Evolutionary conservation across 2,329 filamentous ascomycete genomes (phyloP).

Genomic region (Colletotrichum ledebouriae): DNA sequence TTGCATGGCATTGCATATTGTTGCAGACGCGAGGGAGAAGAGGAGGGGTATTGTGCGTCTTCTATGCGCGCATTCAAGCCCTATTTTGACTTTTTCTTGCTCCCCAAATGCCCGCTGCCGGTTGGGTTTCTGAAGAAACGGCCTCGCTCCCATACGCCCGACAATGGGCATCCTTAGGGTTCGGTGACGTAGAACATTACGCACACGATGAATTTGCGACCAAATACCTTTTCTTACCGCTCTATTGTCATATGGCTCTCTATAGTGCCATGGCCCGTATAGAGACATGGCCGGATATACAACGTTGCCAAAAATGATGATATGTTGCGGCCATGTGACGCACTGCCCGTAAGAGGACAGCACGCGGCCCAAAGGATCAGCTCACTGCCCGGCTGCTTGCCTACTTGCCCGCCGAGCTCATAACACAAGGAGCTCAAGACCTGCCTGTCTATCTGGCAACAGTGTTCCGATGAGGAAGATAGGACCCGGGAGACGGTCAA

Average conservation of each 20-base stretch:
- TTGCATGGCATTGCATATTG: conserved; percentile 41
- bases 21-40: conserved; percentile 39
- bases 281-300: conserved; percentile 19
- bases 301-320: conserved; percentile 20
- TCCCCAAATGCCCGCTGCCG: conserved; percentile 24
- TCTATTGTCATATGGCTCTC: conserved; percentile 7
- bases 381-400: neutral
- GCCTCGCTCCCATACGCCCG: conserved; percentile 13
- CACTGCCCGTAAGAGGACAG: neutral
- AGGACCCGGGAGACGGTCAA: conserved; percentile 18
- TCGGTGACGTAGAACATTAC: conserved; percentile 40
- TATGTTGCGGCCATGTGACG: conserved; percentile 16
- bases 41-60: conserved; percentile 17
- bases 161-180: conserved; percentile 35
- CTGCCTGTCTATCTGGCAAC: neutral
- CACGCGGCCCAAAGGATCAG: conserved; percentile 13
- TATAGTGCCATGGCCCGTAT: conserved; percentile 6
- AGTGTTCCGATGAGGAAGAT: neutral
- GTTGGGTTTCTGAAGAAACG: conserved; percentile 28
- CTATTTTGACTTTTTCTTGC: conserved; percentile 32
- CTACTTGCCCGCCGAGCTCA: neutral
- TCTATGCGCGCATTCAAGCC: conserved; percentile 25
- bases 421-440: neutral
- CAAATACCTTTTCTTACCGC: neutral
- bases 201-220: conserved; percentile 26